phyloP scores from a whole-genome alignment of 306 rosid species.

The Ochetophila trinervis region DNA sequence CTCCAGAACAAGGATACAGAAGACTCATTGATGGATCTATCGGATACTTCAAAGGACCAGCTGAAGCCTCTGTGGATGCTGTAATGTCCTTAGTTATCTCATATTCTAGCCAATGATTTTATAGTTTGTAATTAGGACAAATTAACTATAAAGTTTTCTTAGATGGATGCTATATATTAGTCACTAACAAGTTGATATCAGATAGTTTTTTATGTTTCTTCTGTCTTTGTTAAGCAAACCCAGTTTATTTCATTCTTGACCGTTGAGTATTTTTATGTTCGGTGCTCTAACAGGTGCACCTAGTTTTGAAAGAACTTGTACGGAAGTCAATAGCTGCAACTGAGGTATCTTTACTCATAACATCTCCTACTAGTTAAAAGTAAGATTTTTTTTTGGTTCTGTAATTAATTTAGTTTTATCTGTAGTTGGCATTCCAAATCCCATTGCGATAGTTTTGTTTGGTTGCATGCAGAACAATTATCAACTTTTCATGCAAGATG shows the following conservation, averaged over 20 bases:
- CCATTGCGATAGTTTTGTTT: too few species aligned
- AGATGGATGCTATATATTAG: too few species aligned
- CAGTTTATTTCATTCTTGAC: not conserved
- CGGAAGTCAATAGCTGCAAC: slow-evolving; percentile 94
- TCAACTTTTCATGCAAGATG: too few species aligned
- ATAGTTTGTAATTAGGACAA: not conserved
- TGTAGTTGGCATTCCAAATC: too few species aligned
- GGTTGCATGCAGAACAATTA: too few species aligned
- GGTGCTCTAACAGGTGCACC: slow-evolving; percentile 63
- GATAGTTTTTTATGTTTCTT: not conserved
- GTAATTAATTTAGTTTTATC: too few species aligned
- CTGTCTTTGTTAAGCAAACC: not conserved
- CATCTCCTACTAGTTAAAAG: not conserved
- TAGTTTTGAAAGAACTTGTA: slow-evolving; percentile 91
- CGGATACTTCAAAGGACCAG: slow-evolving; percentile 94
- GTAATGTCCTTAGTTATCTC: slow-evolving; percentile 44
- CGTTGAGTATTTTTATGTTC: slow-evolving; percentile 17
- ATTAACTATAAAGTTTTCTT: not conserved
- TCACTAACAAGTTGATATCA: too few species aligned
- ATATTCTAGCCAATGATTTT: slow-evolving; percentile 2
- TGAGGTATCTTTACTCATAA: slow-evolving; percentile 47
- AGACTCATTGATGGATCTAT: slow-evolving; percentile 96
- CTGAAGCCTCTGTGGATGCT: slow-evolving; percentile 99
- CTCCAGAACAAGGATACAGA: slow-evolving; percentile 98
- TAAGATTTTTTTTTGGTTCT: too few species aligned